Base-by-base conservation (phyloP, 805 yeast genomes). In the Cyberlindnera euphorbiae region DNA sequence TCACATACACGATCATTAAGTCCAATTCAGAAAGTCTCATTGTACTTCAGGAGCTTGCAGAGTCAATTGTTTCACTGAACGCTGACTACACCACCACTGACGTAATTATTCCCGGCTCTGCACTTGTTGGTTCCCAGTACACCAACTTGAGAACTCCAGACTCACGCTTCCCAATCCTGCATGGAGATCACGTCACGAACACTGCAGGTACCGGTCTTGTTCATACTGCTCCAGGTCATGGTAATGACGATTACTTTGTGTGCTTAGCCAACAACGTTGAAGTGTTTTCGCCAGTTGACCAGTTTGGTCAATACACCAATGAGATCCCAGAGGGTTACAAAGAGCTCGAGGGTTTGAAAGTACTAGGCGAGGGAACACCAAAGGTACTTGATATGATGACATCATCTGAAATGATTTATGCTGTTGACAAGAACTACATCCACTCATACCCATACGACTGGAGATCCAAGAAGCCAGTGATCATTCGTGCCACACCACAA, bases 201-300 rank as follows among this genome's bases (percentile, higher is more conserved):
- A 47, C 71, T 1, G 77, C 93, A 0, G 99, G 99, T 58, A 86
- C 98, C 0, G 99, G 98, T 3, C 63, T 93, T 11, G 99, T 93
- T 1, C 99, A 93, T 55, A 83, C 87, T 15, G 97, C 98, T 0
- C 97, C 98, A 2, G 97, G 97, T 0, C 98, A 93, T 57, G 99
- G 99, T 51, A 75, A 79, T 50, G 98, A 93, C 47, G 99, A 93
- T 64, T 89, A 85, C 55, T 52, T 80, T 7, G 69, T 82, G 24
- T 90, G 95, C 23, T 58, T 72, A 39, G 59, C 65, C 16, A 61
- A 81, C 43, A 67, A 67, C 0, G 66, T 93, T 16, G 64, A 60
- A 8, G 75, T 85, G 0, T 73, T 65, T 42, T 86, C 96, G 0
- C 87, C 93, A 0, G 94, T 93, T 2, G 86, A 93, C 53, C 73